Base-by-base conservation (phyloP, 495 filamentous ascomycete genomes). In the Copromyces sp. region DNA sequence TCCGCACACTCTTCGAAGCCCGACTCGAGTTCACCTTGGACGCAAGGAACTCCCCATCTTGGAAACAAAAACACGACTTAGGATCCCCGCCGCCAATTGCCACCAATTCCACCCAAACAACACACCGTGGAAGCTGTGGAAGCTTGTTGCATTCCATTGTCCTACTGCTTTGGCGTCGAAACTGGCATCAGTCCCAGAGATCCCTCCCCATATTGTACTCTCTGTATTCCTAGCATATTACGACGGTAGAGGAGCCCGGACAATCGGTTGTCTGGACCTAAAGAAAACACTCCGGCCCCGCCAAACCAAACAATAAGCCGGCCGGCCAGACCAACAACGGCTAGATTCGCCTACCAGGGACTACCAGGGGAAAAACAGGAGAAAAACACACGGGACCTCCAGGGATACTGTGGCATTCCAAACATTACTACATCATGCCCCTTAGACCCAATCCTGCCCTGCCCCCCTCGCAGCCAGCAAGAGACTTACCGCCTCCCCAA, bases 271-370 rank as follows among this genome's bases (percentile, higher is more conserved):
- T n/a, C 69, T 42, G 41, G 24, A 47, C 40, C 17, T 53, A 16
- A 40, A 45, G 35, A 9, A 35, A 38, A 71, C 41, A 71, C 42
- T 71, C 69, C 42, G 37, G 47, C 69, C 69, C 69, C 69, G 69
- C 69, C 69, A 35, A 32, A 71, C 20, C 59, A 17, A 20, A 14
- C 69, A 42, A 71, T 35, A 32, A 35, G 16, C 69, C 42, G 39
- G 16, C 68, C 45, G 41, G 68, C 72, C 69, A 73, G 68, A 70
- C 68, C 69, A 74, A 39, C 42, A 35, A 38, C 42, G 24, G 14
- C 47, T 20, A 32, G 44, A 37, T 65, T 65, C 53, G 53, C 14
- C 53, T 65, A 65, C 53, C 53, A 2, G 53, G 53, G 53, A 65
- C 53, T 65, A 65, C 53, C 53, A 65, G 53, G 53, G 53, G 53